Conservation (phyloP, 345 rosid species). For the Cochlearia excelsa region DNA sequence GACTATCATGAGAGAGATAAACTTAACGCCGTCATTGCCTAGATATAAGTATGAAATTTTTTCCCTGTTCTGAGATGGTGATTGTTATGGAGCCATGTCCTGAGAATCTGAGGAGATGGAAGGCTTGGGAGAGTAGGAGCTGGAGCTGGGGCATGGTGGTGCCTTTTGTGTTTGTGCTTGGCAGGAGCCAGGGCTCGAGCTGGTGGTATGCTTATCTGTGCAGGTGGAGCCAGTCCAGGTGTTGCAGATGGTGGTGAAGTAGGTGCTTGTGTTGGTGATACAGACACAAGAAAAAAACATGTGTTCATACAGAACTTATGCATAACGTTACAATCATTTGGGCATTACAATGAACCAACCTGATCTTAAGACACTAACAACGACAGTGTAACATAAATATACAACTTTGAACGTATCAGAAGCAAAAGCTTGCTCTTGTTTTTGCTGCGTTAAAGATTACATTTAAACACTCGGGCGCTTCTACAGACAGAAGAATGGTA, state of each 20-base stretch:
- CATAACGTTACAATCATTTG: not conserved
- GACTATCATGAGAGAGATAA: slow-evolving; percentile 26
- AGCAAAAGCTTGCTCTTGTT: slow-evolving; percentile 17
- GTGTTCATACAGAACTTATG: not conserved
- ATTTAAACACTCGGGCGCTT: not conserved
- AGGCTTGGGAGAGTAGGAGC: slow-evolving; percentile 58
- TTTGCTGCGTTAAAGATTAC: slow-evolving; percentile 6
- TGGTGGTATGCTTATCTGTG: slow-evolving; percentile 52
- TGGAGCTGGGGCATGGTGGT: slow-evolving; percentile 67
- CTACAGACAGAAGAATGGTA: slow-evolving; percentile 72
- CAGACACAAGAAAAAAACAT: too few species aligned
- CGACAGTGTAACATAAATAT: slow-evolving; percentile 6
- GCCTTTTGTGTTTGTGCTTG: slow-evolving; percentile 65
- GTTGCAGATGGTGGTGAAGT: slow-evolving; percentile 43
- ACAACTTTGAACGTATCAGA: slow-evolving; percentile 23
- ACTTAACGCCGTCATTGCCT: too few species aligned
- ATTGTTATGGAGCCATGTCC: too few species aligned
- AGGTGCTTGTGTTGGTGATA: too few species aligned
- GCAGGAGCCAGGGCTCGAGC: slow-evolving; percentile 63
- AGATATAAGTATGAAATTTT: too few species aligned
- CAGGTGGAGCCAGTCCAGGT: slow-evolving; percentile 38
- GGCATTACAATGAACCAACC: slow-evolving; percentile 9
- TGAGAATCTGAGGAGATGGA: too few species aligned
- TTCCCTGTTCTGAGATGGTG: too few species aligned
- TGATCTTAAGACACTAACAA: slow-evolving; percentile 3